Conservation (phyloP, 257 asterid species). For the Przewalskia tangutica region DNA sequence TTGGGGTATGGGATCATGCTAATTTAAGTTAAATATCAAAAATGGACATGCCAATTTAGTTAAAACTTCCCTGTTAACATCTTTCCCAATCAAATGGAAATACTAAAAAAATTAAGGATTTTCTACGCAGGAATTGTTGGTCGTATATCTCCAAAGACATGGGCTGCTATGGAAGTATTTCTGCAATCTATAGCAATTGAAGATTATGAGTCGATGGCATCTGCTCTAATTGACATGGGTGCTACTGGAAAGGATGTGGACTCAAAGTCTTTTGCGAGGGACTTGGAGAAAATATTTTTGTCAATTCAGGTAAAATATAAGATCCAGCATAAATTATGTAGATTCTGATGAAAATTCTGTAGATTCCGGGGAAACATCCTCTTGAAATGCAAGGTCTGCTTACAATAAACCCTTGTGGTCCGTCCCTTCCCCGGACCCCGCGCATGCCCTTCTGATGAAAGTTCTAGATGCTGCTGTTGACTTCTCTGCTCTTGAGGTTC, state of each 20-base stretch:
- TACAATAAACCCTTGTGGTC: too few relatives aligned
- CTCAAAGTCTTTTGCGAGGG: constrained; percentile 70
- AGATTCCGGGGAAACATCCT: too few relatives aligned
- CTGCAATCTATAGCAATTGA: constrained; percentile 64
- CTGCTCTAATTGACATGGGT: constrained; percentile 93
- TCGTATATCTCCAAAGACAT: constrained; percentile 87
- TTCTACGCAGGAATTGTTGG: constrained; percentile 82
- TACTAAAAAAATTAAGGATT: not conserved
- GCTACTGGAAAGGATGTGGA: constrained; percentile 76
- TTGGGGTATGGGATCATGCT: not conserved
- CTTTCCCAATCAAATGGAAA: not conserved
- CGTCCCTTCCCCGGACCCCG: too few relatives aligned
- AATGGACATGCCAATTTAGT: not conserved
- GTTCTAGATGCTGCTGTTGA: not conserved
- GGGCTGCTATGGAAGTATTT: constrained; percentile 94
- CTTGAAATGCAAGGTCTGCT: too few relatives aligned
- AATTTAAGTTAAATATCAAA: not conserved
- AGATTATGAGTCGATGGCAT: constrained; percentile 83
- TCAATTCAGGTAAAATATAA: constrained; percentile 59
- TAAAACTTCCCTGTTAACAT: not conserved
- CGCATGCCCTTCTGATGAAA: not conserved
- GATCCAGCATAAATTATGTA: not conserved
- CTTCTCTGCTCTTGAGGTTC: not conserved
- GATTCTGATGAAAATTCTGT: not conserved
- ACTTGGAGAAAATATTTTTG: constrained; percentile 74